Percentiles rank a stretch among this genome's conserved stretches.
Conservation (phyloP, 371 early-diverging fungal species). For the Basidiobolus meristosporus region DNA sequence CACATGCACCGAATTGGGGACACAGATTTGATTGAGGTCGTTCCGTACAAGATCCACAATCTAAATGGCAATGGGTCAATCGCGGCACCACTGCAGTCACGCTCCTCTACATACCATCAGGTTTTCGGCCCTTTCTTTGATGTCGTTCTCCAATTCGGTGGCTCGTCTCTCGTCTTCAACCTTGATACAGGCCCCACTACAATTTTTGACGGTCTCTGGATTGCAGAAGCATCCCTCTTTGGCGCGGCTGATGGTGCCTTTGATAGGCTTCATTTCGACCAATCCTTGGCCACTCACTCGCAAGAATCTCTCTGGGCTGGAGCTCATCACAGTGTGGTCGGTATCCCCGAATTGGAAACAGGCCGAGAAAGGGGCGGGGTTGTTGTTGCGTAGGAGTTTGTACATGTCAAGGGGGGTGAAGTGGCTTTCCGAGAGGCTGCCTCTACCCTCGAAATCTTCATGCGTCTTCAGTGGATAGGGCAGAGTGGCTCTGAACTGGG, state of each 20-base stretch:
- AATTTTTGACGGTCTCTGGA: constrained; percentile 8
- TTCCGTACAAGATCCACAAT: constrained; percentile 94
- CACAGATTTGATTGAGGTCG: constrained; percentile 57
- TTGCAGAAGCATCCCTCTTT: constrained; percentile 18
- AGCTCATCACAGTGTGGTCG: constrained; percentile 20
- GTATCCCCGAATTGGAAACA: too few relatives aligned
- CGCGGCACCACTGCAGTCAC: background rate
- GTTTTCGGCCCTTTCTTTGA: constrained; percentile 90
- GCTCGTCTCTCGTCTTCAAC: constrained; percentile 15
- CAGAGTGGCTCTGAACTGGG: constrained; percentile 34
- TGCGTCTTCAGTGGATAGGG: constrained; percentile 4
- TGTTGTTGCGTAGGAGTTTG: constrained; percentile 37
- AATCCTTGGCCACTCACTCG: constrained; percentile 22
- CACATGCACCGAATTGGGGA: constrained; percentile 47
- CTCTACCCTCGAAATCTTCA: background rate
- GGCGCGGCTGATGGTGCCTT: constrained; percentile 52
- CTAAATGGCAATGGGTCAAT: constrained; percentile 12
- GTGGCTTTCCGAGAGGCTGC: background rate
- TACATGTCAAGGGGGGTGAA: constrained; percentile 29
- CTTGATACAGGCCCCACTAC: constrained; percentile 9
- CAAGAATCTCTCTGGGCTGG: constrained; percentile 81
- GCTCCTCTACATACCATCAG: constrained; percentile 49
- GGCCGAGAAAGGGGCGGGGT: constrained; percentile 80
- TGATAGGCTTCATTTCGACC: constrained; percentile 90
- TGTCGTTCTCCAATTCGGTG: constrained; percentile 13